These are phyloP conservation scores for Gracilaria caudata DNA, from an alignment of 23 red algal genomes.

Conservation along the genomic window DNA sequence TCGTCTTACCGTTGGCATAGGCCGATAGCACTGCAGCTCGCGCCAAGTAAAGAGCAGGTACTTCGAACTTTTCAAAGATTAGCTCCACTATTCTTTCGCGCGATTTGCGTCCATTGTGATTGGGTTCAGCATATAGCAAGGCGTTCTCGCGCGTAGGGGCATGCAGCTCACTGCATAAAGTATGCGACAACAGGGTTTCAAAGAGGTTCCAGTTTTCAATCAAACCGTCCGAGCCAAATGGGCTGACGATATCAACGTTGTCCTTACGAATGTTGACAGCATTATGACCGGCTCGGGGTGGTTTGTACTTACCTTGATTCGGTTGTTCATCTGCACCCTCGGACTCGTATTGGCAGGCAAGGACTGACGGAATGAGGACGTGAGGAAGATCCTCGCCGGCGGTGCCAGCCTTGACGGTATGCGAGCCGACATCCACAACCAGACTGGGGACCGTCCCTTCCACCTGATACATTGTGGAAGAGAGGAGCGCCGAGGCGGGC, in stretches of 20 bases:
- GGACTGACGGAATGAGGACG: slow-evolving; percentile 66
- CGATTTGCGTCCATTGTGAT: slow-evolving; percentile 72
- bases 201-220: slow-evolving; percentile 90
- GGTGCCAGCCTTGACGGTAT: slow-evolving; percentile 84
- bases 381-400: slow-evolving; percentile 92
- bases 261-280: slow-evolving; percentile 54
- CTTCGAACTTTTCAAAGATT: slow-evolving; percentile 95
- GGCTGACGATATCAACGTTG: slow-evolving; percentile 72
- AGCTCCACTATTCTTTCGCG: slow-evolving; percentile 89
- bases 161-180: slow-evolving; percentile 59
- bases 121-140: slow-evolving; percentile 81
- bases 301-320: slow-evolving; percentile 25
- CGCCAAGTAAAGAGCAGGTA: slow-evolving; percentile 82
- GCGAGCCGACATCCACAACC: slow-evolving; percentile 89
- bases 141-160: slow-evolving; percentile 81
- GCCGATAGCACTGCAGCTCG: slow-evolving; percentile 77
- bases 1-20: slow-evolving; percentile 84
- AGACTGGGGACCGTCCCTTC: slow-evolving; percentile 81
- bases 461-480: slow-evolving; percentile 78
- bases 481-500: background rate
- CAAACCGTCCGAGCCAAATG: slow-evolving; percentile 86
- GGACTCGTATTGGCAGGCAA: slow-evolving; percentile 49
- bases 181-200: slow-evolving; percentile 81
- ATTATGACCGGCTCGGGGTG: slow-evolving; percentile 43
- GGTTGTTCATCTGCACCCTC: slow-evolving; percentile 27